Conservation (phyloP, 257 asterid genomes). For the Lantana camara region DNA sequence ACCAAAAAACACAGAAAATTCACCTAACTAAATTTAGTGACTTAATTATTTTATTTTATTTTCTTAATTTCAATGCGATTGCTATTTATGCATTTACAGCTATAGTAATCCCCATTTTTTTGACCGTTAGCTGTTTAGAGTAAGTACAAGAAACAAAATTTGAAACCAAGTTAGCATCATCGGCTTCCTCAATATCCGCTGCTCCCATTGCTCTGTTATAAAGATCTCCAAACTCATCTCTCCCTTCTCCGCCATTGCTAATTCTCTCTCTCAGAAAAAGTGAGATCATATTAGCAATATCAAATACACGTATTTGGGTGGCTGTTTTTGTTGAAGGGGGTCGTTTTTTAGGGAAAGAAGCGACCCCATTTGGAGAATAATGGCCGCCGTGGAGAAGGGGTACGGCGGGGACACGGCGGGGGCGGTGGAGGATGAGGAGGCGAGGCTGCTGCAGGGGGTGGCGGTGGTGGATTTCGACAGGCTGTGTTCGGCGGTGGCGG, state of each 20-base stretch:
- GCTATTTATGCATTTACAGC: too few relatives aligned
- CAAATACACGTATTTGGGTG: not conserved
- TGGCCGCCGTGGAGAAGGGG: conserved; percentile 44
- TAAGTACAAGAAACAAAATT: too few relatives aligned
- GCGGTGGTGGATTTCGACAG: conserved; percentile 80
- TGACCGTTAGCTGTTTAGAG: not conserved
- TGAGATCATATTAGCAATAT: not conserved
- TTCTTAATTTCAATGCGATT: too few relatives aligned
- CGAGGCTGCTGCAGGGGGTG: conserved; percentile 54
- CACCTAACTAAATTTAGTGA: too few relatives aligned
- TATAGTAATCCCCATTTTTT: not conserved
- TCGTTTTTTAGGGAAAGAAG: conserved; percentile 19
- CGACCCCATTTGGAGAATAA: conserved; percentile 23
- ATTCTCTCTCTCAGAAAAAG: not conserved
- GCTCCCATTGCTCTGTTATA: not conserved
- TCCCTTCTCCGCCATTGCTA: not conserved
- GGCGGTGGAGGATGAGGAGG: conserved; percentile 46
- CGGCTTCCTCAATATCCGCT: not conserved
- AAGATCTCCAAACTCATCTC: not conserved
- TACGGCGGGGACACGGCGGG: conserved; percentile 32
- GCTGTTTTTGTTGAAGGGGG: conserved; percentile 14
- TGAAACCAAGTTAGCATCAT: not conserved
- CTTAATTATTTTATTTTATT: too few relatives aligned
- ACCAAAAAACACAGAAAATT: too few relatives aligned
- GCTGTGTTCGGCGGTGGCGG: conserved; percentile 89